Percentiles rank a stretch among this genome's conserved stretches.
These are phyloP conservation scores for Raffaelea deltoideospora DNA, from an alignment of 2,329 filamentous ascomycete genomes.

Conservation along the genomic window DNA sequence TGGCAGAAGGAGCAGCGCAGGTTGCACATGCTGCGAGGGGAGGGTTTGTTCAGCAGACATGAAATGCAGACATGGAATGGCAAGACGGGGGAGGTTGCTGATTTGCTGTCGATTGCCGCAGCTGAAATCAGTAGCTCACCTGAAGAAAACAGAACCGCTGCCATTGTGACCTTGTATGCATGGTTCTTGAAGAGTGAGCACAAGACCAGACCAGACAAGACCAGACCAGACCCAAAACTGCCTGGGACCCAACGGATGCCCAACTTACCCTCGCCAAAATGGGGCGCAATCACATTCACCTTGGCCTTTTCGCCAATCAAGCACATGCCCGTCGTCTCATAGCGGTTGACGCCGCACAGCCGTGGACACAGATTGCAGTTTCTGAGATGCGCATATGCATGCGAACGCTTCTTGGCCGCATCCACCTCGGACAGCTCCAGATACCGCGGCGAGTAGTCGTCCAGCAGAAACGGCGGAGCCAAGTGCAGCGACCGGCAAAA, in stretches of 20 bases:
- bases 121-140: too few relatives aligned
- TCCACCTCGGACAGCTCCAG: conserved; percentile 52
- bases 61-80: too few relatives aligned
- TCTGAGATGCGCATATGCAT: conserved; percentile 58
- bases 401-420: conserved; percentile 56
- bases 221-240: neutral
- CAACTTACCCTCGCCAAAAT: conserved; percentile 57
- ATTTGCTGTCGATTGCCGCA: too few relatives aligned
- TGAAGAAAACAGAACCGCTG: conserved; percentile 70
- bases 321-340: conserved; percentile 62
- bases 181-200: conserved; percentile 36
- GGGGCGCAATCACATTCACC: conserved; percentile 72
- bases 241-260: conserved; percentile 2
- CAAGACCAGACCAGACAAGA: neutral
- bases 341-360: conserved; percentile 66
- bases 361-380: conserved; percentile 74
- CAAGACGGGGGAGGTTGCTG: too few relatives aligned
- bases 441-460: conserved; percentile 61
- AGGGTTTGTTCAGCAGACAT: too few relatives aligned
- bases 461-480: conserved; percentile 53
- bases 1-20: conserved; percentile 64
- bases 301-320: conserved; percentile 63
- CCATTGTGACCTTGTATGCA: conserved; percentile 74
- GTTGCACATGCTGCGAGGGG: conserved; percentile 33
- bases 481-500: conserved; percentile 30